Base-by-base conservation (phyloP, 1,139 yeast species). In the Meyerozyma smithsonii region DNA sequence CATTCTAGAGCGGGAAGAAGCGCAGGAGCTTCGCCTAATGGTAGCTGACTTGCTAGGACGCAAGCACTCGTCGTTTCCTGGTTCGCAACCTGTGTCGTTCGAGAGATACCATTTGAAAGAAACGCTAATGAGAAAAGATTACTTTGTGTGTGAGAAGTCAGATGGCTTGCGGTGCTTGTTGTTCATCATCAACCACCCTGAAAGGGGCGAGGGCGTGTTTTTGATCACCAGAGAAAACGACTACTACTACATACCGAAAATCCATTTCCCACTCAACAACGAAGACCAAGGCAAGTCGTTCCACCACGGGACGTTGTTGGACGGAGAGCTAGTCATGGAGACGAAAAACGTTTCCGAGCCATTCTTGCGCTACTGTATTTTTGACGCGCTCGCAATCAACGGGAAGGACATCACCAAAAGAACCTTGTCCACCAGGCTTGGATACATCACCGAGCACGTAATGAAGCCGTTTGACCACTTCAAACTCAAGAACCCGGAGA, bases 11-110 rank as follows among this genome's bases (percentile, higher is more conserved):
- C 82, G 81, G 1, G 79, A 77, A 37, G 85, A 85, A 20, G 78
- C 86, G 0, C 74, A 74, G 32, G 89, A 79, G 44, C 70, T 90
- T 41, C 77, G 81, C 54, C 70, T 72, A 40, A 79, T 82, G 66
- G 83, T 90, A 8, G 83, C 90, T 12, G 79, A 77, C 40, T 69
- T 90, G 28, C 65, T 89, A 37, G 77, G 79, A 18, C 61, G 80
- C 28, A 62, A 80, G 42, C 67, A 62, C 42, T 62, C 70, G 20
- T 55, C 64, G 2, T 87, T 87, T 51, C 90, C 95, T 4, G 97
- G 97, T 0, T 83, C 97, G 1, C 98, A 94, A 61, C 99, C 99
- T 0, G 88, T 92, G 1, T 87, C 96, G 28, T 90, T 94, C 58
- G 82, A 87, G 36, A 70, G 88, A 43, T 69, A 71, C 32, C 97